phyloP scores from a whole-genome alignment of 106 monocot species.

The Alisma plantagoaquatica region DNA sequence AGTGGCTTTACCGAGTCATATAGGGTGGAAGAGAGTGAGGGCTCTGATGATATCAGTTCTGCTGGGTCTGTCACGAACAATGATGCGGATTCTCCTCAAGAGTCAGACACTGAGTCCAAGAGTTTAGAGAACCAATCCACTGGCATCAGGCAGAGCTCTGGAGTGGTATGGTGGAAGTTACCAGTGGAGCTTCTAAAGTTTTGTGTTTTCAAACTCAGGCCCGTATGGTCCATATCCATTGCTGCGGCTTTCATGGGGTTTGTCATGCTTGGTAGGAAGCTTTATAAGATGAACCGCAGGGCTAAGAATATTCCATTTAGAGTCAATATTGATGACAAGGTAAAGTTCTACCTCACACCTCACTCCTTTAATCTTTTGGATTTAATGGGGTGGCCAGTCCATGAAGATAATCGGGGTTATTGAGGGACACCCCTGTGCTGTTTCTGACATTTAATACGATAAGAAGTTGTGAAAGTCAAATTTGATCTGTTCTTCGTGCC shows the following conservation, averaged over 20 bases:
- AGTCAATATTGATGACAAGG: conserved; percentile 43
- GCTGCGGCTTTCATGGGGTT: conserved; percentile 45
- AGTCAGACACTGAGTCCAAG: not conserved
- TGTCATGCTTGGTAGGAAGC: conserved; percentile 35
- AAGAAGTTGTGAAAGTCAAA: no score
- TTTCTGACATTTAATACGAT: no score
- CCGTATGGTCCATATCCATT: conserved; percentile 43
- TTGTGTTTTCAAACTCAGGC: conserved; percentile 29
- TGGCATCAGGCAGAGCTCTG: conserved; percentile 18
- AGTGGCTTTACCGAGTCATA: not conserved
- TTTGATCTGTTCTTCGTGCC: no score
- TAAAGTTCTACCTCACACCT: conserved; percentile 13
- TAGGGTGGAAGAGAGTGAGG: not conserved
- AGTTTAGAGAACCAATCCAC: not conserved
- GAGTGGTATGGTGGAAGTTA: conserved; percentile 52
- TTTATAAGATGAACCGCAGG: conserved; percentile 40
- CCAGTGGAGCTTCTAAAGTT: conserved; percentile 46
- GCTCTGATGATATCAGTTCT: not conserved
- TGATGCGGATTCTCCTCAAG: not conserved
- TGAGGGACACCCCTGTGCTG: no score
- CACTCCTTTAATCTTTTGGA: no score
- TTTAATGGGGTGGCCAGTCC: no score
- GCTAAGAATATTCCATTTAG: conserved; percentile 26
- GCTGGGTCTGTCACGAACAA: no score
- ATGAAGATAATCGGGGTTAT: no score